These are phyloP conservation scores for Eucalyptus melliodora DNA, from an alignment of 345 rosid genomes.

Conservation along the genomic window DNA sequence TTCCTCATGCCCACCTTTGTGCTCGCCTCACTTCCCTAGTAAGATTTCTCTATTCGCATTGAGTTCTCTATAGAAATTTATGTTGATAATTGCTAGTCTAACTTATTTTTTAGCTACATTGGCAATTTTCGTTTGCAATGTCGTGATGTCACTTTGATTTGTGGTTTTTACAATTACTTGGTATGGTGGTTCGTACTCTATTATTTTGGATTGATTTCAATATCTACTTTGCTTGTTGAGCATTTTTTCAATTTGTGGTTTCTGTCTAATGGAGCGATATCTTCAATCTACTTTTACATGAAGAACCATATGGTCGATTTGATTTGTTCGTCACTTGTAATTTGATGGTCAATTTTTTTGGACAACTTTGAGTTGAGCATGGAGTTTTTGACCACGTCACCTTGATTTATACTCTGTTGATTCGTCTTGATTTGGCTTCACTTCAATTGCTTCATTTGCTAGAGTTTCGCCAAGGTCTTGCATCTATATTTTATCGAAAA, in stretches of 20 bases:
- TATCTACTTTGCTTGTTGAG: neutral
- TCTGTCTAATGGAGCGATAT: fast-evolving
- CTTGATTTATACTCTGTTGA: neutral
- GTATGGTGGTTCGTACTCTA: neutral
- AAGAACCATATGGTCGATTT: neutral
- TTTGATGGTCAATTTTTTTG: neutral
- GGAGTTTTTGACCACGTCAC: fast-evolving
- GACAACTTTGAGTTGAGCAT: neutral
- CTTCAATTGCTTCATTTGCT: neutral
- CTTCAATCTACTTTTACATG: neutral
- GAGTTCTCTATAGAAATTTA: no score
- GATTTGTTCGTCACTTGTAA: neutral
- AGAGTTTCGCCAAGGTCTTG: neutral
- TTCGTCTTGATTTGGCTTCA: neutral
- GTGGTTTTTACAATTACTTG: neutral
- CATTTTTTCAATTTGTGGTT: neutral
- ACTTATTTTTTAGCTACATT: no score
- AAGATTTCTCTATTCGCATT: no score
- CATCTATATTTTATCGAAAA: neutral
- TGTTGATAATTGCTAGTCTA: no score
- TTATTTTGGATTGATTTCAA: neutral
- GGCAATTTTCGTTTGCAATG: neutral
- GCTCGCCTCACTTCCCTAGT: no score
- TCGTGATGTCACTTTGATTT: neutral
- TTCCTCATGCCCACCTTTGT: no score